Conservation (phyloP, 2,329 filamentous ascomycete species). For the Paecilomyces fulvus region DNA sequence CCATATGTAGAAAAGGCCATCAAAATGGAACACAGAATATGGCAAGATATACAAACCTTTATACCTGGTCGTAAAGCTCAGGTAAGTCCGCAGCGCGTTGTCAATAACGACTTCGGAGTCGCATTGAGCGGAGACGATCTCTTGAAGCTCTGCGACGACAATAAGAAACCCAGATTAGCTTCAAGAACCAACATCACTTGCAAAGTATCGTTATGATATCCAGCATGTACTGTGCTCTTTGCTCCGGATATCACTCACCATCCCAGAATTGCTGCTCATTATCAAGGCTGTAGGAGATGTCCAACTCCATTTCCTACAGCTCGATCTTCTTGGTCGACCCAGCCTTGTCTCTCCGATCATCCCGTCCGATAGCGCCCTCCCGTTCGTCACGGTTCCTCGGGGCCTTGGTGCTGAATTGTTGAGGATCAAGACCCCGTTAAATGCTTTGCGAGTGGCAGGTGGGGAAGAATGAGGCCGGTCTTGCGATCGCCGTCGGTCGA, state of each 20-base stretch:
- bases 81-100: constrained; percentile 74
- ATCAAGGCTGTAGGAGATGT: constrained; percentile 61
- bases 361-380: constrained; percentile 21
- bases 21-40: background rate
- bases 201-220: background rate
- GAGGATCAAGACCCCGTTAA: background rate
- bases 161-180: background rate
- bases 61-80: constrained; percentile 67
- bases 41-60: constrained; percentile 43
- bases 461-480: background rate
- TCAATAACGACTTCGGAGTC: constrained; percentile 64
- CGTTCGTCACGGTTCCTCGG: background rate
- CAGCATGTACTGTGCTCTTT: background rate
- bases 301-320: constrained; percentile 54
- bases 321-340: constrained; percentile 27
- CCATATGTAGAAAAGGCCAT: background rate
- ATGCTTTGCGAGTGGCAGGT: background rate
- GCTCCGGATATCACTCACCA: constrained; percentile 47
- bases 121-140: constrained; percentile 53
- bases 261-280: constrained; percentile 84
- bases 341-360: constrained; percentile 27
- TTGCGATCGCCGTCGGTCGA: background rate
- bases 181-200: background rate
- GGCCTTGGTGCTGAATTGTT: background rate
- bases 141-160: constrained; percentile 51